Evolutionary conservation across 768 basidiomycete genomes (phyloP), one percentile per base, ranked within the genome.

Genomic region (Mycena floridula): DNA sequence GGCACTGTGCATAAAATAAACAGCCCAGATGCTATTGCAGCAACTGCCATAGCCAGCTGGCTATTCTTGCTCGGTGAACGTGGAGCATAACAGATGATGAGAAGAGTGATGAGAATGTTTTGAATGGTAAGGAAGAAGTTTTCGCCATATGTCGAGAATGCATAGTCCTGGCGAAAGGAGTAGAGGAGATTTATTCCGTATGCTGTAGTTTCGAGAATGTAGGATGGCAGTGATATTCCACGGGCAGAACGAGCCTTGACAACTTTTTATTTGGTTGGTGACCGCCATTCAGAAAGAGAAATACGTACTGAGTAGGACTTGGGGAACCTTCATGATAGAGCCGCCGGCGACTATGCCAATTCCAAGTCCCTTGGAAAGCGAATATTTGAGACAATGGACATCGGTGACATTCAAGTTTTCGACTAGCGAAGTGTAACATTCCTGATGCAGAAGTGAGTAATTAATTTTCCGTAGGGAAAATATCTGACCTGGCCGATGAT

Each of bases 71-170:
- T 59, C 53, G 37, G 50, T 42, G 48, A 64, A 4, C 63, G 54
- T 7, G 78, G 73, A 12, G 75, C 56, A 57, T 86, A 84, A 61
- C 68, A 67, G 40, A 93, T 74, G 63, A 95, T 95, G 53, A 94
- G 80, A 56, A 92, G 73, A 13, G 90, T 91, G 60, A 97, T 91
- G 66, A 88, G 49, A 54, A 85, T 70, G 68, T 95, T 92, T 64
- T 95, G 92, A 47, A 92, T 57, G 24, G 89, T 82, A 40, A 98
- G 76, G 79, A 97, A 97, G 45, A 93, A 61, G 70, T 95, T 97
- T 65, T 99, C 96, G 57, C 96, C 96, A 48, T 97, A 99, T 1
- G 96, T 97, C 16, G 89, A 91, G 72, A 97, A 96, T 0, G 96
- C 92, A 64, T 94, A 97, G 20, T 70, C 62, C 57, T 90, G 85